A percentile compares a stretch with the other conserved stretches of the same genome.
Evolutionary conservation across 768 basidiomycete genomes (phyloP).

Genomic region (Lactarius evosmus): DNA sequence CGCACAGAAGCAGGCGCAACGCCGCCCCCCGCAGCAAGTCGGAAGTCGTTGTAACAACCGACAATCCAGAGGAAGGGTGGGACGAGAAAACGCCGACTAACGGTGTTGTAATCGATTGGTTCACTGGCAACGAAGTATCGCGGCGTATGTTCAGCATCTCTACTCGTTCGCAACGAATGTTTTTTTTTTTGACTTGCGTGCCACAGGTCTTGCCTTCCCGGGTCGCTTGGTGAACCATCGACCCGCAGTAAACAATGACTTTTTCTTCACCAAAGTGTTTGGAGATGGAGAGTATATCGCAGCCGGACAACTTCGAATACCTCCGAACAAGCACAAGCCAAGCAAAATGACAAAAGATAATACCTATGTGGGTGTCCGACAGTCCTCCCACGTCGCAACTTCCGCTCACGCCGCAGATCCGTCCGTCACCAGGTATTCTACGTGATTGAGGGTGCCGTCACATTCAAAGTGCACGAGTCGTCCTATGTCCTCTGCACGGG

Average conservation of each 20-base stretch:
- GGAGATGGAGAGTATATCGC: conserved; percentile 90
- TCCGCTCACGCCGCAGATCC: not conserved
- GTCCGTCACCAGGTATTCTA: conserved; percentile 57
- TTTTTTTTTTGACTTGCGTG: not conserved
- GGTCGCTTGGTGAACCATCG: conserved; percentile 61
- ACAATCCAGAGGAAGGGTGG: conserved; percentile 66
- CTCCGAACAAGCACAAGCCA: conserved; percentile 76
- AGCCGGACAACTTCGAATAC: conserved; percentile 82
- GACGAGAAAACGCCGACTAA: conserved; percentile 70
- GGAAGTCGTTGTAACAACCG: conserved; percentile 42
- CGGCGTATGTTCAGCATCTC: conserved; percentile 56
- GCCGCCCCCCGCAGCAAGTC: conserved; percentile 41
- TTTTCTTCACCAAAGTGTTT: conserved; percentile 90
- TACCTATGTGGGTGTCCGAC: conserved; percentile 63
- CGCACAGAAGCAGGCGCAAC: conserved; percentile 38
- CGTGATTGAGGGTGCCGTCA: conserved; percentile 85
- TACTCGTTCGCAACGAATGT: not conserved
- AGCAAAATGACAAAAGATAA: conserved; percentile 91
- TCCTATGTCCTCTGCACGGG: conserved; percentile 76
- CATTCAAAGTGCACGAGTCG: conserved; percentile 77
- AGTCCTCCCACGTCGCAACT: not conserved
- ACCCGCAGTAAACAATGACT: conserved; percentile 58
- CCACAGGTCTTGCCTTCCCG: conserved; percentile 75
- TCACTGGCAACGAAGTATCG: conserved; percentile 54
- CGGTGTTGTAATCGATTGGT: conserved; percentile 67